Evolutionary conservation across 2,329 filamentous ascomycete species (phyloP), one percentile per base, ranked within the genome.

Genomic region (Blastomyces silverae): DNA sequence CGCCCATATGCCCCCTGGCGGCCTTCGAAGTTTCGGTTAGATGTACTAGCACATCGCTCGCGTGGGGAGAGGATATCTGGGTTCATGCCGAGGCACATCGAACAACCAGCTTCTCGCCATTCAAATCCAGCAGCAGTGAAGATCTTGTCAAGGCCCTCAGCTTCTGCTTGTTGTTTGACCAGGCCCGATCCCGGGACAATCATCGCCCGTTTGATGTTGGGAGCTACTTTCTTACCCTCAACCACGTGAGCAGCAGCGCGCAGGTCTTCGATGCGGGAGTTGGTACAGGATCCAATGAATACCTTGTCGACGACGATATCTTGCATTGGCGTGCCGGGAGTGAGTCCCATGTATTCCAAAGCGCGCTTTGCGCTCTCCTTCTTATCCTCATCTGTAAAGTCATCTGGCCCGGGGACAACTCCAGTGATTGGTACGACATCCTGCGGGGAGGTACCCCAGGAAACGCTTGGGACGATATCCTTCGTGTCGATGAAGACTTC

Each of bases 1-100:
- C 94, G 87, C 66, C 93, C 91, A 67, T 87, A 87, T 66, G 93
- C 92, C 74, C 94, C 94, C 79, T 99, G 94, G 69, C 94, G 89
- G 67, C 94, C 94, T 77, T 97, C 94, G 71, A 97, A 97, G 79
- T 97, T 97, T 72, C 94, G 90, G 81, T 97, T 97, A 68, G 91
- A 95, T 61, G 94, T 97, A 74, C 89, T 93, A 53, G 94, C 94
- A 76, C 94, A 97, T 73, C 94, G 88, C 80, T 99, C 94, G 76
- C 89, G 85, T 63, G 94, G 92, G 1, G 92, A 87, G 58, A 97
- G 85, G 68, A 99, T 97, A 76, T 99, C 94, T 0, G 94, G 93
- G 82, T 99, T 99, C 93, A 99, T 99, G 76, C 94, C 94, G 64
- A 99, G 84, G 76, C 94, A 97, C 94, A 99, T 99, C 68, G 91